Percentiles rank a stretch among this genome's conserved stretches.
phyloP scores from a whole-genome alignment of 345 rosid genomes.

The Rhodamnia rubescens region DNA sequence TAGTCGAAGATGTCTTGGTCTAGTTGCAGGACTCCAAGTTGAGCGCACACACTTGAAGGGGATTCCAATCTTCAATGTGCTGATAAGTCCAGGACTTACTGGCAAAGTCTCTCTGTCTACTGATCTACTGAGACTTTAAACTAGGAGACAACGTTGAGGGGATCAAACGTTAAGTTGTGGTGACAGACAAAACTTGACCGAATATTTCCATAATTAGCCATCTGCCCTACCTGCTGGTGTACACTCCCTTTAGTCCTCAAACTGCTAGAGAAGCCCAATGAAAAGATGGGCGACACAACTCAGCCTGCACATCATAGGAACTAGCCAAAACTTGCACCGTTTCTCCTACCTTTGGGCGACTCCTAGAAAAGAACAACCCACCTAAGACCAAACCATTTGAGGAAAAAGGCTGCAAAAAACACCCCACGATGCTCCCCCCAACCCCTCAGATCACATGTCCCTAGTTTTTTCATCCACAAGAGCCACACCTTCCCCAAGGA shows the following conservation, averaged over 20 bases:
- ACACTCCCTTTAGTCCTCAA: background rate
- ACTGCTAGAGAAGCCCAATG: background rate
- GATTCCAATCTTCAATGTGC: background rate
- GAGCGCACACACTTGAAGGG: background rate
- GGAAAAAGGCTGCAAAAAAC: background rate
- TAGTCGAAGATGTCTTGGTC: background rate
- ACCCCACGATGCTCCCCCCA: background rate
- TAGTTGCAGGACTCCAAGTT: background rate
- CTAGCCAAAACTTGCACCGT: background rate
- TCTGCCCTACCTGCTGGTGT: background rate
- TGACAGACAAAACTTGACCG: background rate
- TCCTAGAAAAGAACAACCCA: background rate
- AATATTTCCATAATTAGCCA: background rate
- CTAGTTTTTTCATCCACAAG: background rate
- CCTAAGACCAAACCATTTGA: background rate
- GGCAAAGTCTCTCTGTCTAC: background rate
- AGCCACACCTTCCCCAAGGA: background rate
- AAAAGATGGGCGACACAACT: background rate
- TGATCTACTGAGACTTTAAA: background rate
- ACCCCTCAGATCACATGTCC: background rate
- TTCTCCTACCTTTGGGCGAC: background rate
- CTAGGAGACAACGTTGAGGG: background rate
- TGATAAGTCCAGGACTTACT: background rate
- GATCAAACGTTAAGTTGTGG: background rate
- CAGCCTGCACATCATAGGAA: background rate